Base-by-base conservation (phyloP, 768 basidiomycete species). In the Panus rudis region DNA sequence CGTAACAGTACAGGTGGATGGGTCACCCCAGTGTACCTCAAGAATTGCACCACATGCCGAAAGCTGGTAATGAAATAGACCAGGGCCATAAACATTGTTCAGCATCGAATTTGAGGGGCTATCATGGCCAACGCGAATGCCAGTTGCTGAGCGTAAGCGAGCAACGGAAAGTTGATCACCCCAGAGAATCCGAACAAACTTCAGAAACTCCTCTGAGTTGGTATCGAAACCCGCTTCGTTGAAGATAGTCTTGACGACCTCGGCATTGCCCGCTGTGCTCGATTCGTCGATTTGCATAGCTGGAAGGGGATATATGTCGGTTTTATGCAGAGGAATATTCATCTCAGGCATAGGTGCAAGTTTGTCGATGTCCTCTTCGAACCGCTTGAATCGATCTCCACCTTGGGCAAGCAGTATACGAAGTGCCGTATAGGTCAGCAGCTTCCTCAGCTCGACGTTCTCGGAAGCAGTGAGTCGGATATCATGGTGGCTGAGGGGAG, bases 111-210 rank as follows among this genome's bases (percentile, higher is more conserved):
- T 19, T 17, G 48, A 49, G 0, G 57, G 59, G 12, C 26, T 34
- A 34, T 67, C 61, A 20, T 68, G 59, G 11, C 64, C 63, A 3
- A 58, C 60, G 0, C 64, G 61, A 16, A 62, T 57, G 35, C 38
- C 50, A 21, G 51, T 49, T 1, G 67, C 19, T 2, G 66, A 43
- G 0, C 64, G 62, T 2, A 65, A 46, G 0, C 63, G 61, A 2
- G 64, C 58, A 22, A 68, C 48, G 0, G 68, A 61, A 0, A 71
- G 55, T 46, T 69, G 69, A 44, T 69, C 66, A 8, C 68, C 67
- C 5, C 43, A 42, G 24, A 55, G 25, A 2, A 56, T 41, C 23
- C 48, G 43, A 19, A 57, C 47, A n/a, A n/a, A n/a, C n/a, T n/a
- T n/a, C n/a, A n/a, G n/a, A n/a, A n/a, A n/a, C n/a, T n/a, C n/a